phyloP scores from a whole-genome alignment of 208 protist genomes.

The Jaenimonas drosophilae region DNA sequence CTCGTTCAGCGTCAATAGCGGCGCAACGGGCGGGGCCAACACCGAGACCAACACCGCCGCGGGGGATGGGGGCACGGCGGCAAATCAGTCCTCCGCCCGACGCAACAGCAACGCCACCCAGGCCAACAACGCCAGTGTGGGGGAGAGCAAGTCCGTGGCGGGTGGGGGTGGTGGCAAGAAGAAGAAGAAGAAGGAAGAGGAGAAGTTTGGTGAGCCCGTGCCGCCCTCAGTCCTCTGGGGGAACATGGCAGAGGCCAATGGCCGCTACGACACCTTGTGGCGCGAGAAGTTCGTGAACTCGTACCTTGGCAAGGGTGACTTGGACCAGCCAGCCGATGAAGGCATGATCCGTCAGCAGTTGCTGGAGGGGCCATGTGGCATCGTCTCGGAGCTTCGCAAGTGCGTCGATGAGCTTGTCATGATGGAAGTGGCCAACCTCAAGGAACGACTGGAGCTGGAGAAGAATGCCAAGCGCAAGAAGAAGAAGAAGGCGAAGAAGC shows the following conservation, averaged over 20 bases:
- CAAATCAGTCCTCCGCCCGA: too few species aligned
- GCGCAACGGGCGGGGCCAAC: not conserved
- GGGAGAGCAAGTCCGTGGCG: not conserved
- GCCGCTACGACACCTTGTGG: slow-evolving; percentile 71
- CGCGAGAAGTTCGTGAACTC: slow-evolving; percentile 36
- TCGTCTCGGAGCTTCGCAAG: slow-evolving; percentile 81
- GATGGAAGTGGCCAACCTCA: slow-evolving; percentile 89
- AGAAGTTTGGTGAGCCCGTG: slow-evolving; percentile 19
- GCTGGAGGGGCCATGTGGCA: slow-evolving; percentile 75
- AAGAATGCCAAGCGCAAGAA: slow-evolving; percentile 58
- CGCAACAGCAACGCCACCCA: not conserved
- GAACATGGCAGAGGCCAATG: slow-evolving; percentile 27
- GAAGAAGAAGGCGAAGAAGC: slow-evolving; percentile 46
- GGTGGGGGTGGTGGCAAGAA: slow-evolving; percentile 3
- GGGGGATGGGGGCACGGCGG: too few species aligned
- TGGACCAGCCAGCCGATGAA: slow-evolving; percentile 76
- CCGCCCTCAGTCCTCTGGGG: slow-evolving; percentile 45
- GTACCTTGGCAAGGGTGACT: slow-evolving; percentile 45
- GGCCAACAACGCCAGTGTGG: not conserved
- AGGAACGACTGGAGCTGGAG: slow-evolving; percentile 74
- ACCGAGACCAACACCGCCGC: not conserved
- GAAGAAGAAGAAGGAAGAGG: slow-evolving; percentile 27
- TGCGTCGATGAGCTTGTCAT: slow-evolving; percentile 90
- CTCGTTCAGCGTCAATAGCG: too few species aligned
- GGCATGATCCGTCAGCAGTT: slow-evolving; percentile 64